A percentile compares a stretch with the other conserved stretches of the same genome.
Evolutionary conservation across 768 basidiomycete genomes (phyloP).

Genomic region (Suillus fuscotomentosus): DNA sequence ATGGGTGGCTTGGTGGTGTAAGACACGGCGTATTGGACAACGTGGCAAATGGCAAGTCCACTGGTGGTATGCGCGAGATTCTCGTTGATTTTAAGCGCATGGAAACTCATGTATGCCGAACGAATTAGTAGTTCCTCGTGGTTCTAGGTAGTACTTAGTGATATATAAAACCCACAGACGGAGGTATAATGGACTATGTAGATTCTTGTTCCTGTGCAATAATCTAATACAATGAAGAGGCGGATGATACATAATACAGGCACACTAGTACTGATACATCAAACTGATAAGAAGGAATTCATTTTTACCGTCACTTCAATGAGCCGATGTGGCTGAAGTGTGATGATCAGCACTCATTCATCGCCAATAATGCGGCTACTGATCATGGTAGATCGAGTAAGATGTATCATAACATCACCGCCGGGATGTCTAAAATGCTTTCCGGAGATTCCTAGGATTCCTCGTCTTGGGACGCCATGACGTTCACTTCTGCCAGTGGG

Average conservation of each 20-base stretch:
- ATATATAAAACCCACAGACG: neutral
- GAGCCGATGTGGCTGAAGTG: neutral
- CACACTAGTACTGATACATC: neutral
- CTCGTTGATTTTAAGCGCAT: neutral
- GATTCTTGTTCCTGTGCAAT: neutral
- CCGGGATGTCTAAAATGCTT: neutral
- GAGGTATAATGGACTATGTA: neutral
- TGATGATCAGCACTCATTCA: neutral
- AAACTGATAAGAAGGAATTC: neutral
- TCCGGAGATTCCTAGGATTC: neutral
- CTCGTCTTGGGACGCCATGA: neutral
- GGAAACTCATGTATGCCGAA: neutral
- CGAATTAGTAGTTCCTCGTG: neutral
- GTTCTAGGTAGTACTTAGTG: neutral
- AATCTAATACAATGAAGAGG: neutral
- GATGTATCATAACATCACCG: neutral
- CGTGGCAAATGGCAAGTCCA: neutral
- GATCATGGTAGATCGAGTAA: neutral
- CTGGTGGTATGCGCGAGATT: neutral
- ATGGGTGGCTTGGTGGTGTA: neutral
- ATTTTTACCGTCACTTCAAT: neutral
- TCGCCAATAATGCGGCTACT: neutral
- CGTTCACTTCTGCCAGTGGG: neutral
- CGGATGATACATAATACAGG: neutral
- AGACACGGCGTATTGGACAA: too few relatives aligned